Percentiles rank a stretch among this genome's conserved stretches.
Evolutionary conservation across 306 rosid genomes (phyloP).

Genomic region (Vigna angularis): DNA sequence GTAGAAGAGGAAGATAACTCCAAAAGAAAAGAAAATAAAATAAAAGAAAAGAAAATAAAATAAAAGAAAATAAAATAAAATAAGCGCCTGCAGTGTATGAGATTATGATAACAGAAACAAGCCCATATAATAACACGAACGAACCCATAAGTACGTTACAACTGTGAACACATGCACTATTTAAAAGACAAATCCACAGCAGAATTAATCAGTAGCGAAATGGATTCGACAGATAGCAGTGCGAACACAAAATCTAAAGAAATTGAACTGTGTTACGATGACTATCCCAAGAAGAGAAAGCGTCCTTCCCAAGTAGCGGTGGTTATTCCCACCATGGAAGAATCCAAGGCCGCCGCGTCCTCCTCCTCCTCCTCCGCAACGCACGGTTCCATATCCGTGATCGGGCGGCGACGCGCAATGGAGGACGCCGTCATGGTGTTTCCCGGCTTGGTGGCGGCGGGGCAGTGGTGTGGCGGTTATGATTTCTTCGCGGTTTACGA

Average conservation of each 20-base stretch:
- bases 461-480: slow-evolving; percentile 13
- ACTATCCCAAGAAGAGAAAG: slow-evolving; percentile 38
- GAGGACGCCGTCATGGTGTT: slow-evolving; percentile 62
- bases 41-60: background rate
- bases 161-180: background rate
- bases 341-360: background rate
- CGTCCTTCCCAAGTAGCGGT: slow-evolving; percentile 7
- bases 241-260: background rate
- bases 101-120: background rate
- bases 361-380: background rate
- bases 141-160: background rate
- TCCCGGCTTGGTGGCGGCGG: slow-evolving; percentile 32
- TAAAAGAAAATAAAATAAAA: background rate
- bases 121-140: too few relatives aligned
- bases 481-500: slow-evolving; percentile 70
- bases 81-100: background rate
- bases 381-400: slow-evolving; percentile 64
- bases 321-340: slow-evolving; percentile 9
- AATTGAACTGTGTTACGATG: slow-evolving; percentile 2
- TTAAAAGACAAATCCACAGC: background rate
- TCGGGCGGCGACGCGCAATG: slow-evolving; percentile 68
- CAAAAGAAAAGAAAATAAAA: background rate
- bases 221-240: background rate
- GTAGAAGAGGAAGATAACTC: background rate
- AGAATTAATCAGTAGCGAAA: background rate